A percentile compares a stretch with the other conserved stretches of the same genome.
Evolutionary conservation across 495 filamentous ascomycete genomes (phyloP).

Genomic region (Penicillium fimorum): DNA sequence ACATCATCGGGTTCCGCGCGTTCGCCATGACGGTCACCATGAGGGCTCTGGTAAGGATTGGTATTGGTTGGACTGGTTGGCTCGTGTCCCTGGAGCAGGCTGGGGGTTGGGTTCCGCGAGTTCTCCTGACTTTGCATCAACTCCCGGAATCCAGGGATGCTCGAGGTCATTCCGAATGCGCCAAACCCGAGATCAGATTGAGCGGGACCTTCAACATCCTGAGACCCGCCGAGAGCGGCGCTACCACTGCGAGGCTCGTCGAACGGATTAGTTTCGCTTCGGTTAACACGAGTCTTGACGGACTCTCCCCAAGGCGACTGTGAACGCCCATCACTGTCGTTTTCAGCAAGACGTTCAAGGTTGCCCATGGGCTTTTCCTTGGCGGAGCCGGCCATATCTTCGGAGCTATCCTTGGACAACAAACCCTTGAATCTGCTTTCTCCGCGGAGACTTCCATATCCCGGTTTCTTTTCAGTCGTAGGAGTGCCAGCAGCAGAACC

Average conservation of each 20-base stretch:
- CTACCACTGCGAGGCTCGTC: conserved; percentile 68
- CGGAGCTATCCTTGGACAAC: conserved; percentile 72
- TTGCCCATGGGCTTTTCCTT: conserved; percentile 55
- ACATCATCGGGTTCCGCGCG: conserved; percentile 58
- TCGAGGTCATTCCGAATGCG: conserved; percentile 77
- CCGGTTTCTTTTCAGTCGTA: conserved; percentile 63
- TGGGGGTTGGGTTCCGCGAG: conserved; percentile 57
- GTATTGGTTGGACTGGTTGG: conserved; percentile 91
- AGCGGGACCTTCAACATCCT: conserved; percentile 66
- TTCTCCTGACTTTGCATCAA: conserved; percentile 58
- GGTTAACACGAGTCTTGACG: conserved; percentile 47
- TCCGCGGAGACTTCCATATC: conserved; percentile 64
- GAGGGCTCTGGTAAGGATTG: conserved; percentile 95
- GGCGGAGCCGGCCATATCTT: conserved; percentile 54
- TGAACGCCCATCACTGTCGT: conserved; percentile 41
- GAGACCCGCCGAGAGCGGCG: conserved; percentile 73
- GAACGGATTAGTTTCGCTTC: conserved; percentile 84
- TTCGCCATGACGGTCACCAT: conserved; percentile 59
- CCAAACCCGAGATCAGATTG: conserved; percentile 53
- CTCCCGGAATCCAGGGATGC: conserved; percentile 65
- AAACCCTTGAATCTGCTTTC: conserved; percentile 84
- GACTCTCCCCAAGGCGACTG: conserved; percentile 56
- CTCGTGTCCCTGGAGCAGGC: conserved; percentile 56
- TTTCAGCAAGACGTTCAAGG: conserved; percentile 54
- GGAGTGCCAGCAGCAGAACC: conserved; percentile 50